Evolutionary conservation across 495 filamentous ascomycete species (phyloP).

Genomic region (Corynascus novoguineensis): DNA sequence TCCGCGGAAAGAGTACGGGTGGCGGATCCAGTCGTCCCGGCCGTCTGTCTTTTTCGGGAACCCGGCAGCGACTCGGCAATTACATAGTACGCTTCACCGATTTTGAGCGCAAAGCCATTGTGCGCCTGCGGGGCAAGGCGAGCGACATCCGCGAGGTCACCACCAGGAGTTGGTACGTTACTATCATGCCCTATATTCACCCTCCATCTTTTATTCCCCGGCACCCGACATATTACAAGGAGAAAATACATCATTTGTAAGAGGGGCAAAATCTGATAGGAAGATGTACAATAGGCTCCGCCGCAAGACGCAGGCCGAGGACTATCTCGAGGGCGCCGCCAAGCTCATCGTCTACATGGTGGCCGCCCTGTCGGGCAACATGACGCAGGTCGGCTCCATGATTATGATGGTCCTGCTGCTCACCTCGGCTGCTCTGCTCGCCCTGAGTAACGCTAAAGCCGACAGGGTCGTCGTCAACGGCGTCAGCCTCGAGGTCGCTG

Average conservation of each 20-base stretch:
- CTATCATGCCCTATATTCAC: neutral
- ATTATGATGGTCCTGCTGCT: slow-evolving; percentile 47
- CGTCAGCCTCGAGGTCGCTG: slow-evolving; percentile 6
- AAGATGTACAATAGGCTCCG: slow-evolving; percentile 28
- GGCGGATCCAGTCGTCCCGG: neutral
- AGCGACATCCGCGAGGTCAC: slow-evolving; percentile 56
- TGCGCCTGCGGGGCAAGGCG: slow-evolving; percentile 47
- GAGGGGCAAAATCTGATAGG: too few species aligned
- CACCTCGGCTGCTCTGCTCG: slow-evolving; percentile 44
- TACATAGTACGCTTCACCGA: slow-evolving; percentile 29
- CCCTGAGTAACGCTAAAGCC: slow-evolving; percentile 46
- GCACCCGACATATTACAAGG: neutral
- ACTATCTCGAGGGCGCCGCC: slow-evolving; percentile 38
- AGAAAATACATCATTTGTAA: too few species aligned
- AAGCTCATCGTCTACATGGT: slow-evolving; percentile 53
- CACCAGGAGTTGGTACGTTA: slow-evolving; percentile 41
- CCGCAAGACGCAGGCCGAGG: slow-evolving; percentile 46
- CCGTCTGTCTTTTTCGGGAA: neutral
- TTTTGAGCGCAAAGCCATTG: slow-evolving; percentile 27
- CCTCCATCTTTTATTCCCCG: neutral
- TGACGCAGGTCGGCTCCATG: slow-evolving; percentile 42
- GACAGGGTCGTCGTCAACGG: slow-evolving; percentile 39
- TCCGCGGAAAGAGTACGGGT: neutral
- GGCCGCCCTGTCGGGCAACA: slow-evolving; percentile 48
- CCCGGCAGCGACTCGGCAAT: neutral